Conservation (phyloP, 2,329 filamentous ascomycete genomes). For the Paecilomyces sp. region DNA sequence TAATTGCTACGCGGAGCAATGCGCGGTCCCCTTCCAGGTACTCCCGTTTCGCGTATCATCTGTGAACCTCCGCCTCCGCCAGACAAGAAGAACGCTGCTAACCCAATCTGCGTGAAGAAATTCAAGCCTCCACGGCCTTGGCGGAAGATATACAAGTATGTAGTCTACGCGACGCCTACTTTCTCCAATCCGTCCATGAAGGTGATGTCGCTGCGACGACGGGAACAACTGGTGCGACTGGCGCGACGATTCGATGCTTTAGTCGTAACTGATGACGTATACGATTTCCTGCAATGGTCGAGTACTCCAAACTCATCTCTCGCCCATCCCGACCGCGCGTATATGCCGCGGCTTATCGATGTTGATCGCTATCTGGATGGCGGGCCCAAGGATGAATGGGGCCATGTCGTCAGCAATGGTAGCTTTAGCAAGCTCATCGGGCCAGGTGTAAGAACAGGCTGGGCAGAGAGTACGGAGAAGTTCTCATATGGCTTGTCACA, state of each 20-base stretch:
- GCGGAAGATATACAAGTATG: conserved; percentile 74
- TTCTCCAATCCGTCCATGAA: conserved; percentile 84
- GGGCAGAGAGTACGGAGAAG: conserved; percentile 66
- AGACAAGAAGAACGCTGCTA: conserved; percentile 1
- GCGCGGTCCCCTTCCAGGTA: not conserved
- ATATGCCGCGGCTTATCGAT: conserved; percentile 67
- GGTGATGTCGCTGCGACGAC: conserved; percentile 65
- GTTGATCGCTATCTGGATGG: conserved; percentile 64
- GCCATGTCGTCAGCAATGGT: conserved; percentile 77
- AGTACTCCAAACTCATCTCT: conserved; percentile 17
- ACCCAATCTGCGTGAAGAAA: conserved; percentile 26
- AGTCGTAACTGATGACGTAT: conserved; percentile 86
- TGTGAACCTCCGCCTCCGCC: not conserved
- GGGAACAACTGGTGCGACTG: conserved; percentile 63
- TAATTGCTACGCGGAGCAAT: not conserved
- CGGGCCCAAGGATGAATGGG: conserved; percentile 57
- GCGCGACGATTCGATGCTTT: conserved; percentile 74
- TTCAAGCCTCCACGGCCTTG: conserved; percentile 53
- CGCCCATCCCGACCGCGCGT: conserved; percentile 29
- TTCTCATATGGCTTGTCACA: conserved; percentile 54
- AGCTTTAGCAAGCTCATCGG: conserved; percentile 84
- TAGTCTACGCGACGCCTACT: conserved; percentile 84
- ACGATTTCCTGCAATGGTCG: conserved; percentile 84
- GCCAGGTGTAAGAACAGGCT: conserved; percentile 79
- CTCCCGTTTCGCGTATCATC: not conserved